phyloP scores from a whole-genome alignment of 306 rosid genomes.

The Rosa rugosa region DNA sequence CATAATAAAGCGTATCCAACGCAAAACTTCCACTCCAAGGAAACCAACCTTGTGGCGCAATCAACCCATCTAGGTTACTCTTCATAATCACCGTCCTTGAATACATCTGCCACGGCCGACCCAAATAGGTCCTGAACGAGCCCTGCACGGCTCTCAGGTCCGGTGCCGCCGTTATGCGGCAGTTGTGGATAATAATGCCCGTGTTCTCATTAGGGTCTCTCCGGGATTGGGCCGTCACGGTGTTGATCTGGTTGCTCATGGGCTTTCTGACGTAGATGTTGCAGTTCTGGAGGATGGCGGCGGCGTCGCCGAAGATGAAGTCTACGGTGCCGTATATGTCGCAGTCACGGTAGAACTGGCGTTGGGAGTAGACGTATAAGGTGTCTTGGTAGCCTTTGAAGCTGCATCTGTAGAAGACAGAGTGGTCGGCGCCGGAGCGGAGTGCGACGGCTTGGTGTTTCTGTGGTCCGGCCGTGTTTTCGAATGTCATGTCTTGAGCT shows the following conservation, averaged over 20 bases:
- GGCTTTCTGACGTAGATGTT: conserved; percentile 59
- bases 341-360: conserved; percentile 90
- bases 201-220: conserved; percentile 74
- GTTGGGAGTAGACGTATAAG: conserved; percentile 55
- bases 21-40: conserved; percentile 71
- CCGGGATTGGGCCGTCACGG: conserved; percentile 70
- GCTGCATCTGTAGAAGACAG: conserved; percentile 67
- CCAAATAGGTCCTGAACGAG: conserved; percentile 47
- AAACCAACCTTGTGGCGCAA: conserved; percentile 61
- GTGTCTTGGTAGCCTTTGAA: conserved; percentile 86
- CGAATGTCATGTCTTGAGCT: conserved; percentile 73
- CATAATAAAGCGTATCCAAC: conserved; percentile 58
- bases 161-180: conserved; percentile 32
- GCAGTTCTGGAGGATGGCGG: conserved; percentile 55
- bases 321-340: conserved; percentile 71
- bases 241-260: conserved; percentile 44
- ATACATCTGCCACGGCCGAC: conserved; percentile 74
- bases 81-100: conserved; percentile 77
- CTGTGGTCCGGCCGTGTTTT: conserved; percentile 81
- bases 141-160: conserved; percentile 42
- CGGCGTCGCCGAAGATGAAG: conserved; percentile 71
- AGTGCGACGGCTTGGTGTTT: conserved; percentile 79
- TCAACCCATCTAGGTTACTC: conserved; percentile 38
- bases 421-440: conserved; percentile 62
- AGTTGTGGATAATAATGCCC: conserved; percentile 58